These are phyloP conservation scores for Pulveroboletus ravenelii DNA, from an alignment of 768 basidiomycete genomes.

Conservation along the genomic window DNA sequence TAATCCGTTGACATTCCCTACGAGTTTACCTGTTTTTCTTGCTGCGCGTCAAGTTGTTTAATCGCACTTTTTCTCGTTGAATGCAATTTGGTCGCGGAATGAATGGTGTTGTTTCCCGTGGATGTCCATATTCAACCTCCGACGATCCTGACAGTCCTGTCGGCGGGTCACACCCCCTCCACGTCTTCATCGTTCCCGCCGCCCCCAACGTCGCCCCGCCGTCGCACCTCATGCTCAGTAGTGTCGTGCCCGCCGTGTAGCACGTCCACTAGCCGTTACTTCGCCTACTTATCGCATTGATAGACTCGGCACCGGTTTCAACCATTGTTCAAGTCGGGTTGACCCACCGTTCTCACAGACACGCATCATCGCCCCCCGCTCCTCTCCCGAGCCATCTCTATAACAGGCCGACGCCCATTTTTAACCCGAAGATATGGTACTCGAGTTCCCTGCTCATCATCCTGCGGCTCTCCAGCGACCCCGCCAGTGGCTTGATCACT, in stretches of 20 bases:
- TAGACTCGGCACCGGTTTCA: conserved; percentile 14
- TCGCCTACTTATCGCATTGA: conserved; percentile 8
- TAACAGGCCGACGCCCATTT: not conserved
- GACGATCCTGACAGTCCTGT: conserved; percentile 15
- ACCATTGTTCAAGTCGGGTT: conserved; percentile 5
- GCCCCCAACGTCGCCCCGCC: not conserved
- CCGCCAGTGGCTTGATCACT: conserved; percentile 33
- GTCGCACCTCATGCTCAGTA: conserved; percentile 11
- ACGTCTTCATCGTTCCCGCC: conserved; percentile 10
- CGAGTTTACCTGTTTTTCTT: conserved; percentile 29
- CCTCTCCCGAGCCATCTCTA: not conserved
- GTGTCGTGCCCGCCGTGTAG: conserved; percentile 11
- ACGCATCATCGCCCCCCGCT: not conserved
- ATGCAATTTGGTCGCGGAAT: conserved; percentile 5
- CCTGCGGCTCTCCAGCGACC: conserved; percentile 26
- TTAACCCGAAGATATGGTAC: conserved; percentile 23
- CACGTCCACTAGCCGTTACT: not conserved
- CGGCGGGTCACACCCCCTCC: conserved; percentile 1
- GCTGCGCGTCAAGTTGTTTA: conserved; percentile 22
- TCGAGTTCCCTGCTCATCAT: conserved; percentile 28
- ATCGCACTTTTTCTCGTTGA: conserved; percentile 12
- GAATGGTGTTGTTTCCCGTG: conserved; percentile 3
- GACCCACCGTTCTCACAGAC: conserved; percentile 4
- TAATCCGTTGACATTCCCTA: conserved; percentile 37
- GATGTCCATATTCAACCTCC: conserved; percentile 26